Conservation (phyloP, 2,329 filamentous ascomycete genomes). For the Purpureocillium takamizusanense region DNA sequence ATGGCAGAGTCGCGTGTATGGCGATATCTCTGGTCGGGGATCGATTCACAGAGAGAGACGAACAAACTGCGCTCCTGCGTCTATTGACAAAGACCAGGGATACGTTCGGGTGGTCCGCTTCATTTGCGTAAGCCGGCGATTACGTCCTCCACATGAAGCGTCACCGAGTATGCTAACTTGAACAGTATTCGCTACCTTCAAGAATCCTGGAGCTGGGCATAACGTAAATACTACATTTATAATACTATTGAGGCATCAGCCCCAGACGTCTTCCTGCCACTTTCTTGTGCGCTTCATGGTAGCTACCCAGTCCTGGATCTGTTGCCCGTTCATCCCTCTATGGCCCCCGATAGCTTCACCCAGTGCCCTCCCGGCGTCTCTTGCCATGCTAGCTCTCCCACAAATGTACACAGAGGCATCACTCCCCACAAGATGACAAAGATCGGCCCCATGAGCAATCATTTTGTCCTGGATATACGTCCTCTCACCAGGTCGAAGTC, state of each 20-base stretch:
- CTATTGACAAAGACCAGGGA: neutral
- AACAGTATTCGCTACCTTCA: too few relatives aligned
- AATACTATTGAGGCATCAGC: too few relatives aligned
- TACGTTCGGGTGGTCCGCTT: too few relatives aligned
- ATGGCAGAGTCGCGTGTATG: constrained; percentile 12
- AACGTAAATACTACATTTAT: too few relatives aligned
- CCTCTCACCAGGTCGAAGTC: too few relatives aligned
- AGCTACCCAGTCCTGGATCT: constrained; percentile 35
- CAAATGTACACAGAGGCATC: constrained; percentile 32
- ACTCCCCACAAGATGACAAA: constrained; percentile 22
- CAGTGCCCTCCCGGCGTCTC: constrained; percentile 30
- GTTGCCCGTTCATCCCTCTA: constrained; percentile 27
- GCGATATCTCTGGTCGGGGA: constrained; percentile 21
- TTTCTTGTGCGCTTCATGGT: constrained; percentile 38
- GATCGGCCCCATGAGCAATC: too few relatives aligned
- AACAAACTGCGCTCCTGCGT: neutral
- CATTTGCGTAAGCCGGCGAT: too few relatives aligned
- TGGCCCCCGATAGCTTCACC: constrained; percentile 22
- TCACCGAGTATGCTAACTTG: too few relatives aligned
- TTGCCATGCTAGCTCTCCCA: constrained; percentile 30
- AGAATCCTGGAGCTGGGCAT: too few relatives aligned
- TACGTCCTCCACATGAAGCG: too few relatives aligned
- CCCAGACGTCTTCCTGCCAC: constrained; percentile 47
- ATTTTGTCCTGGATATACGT: too few relatives aligned
- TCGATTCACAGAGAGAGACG: constrained; percentile 9